A percentile compares a stretch with the other conserved stretches of the same genome.
These are phyloP conservation scores for Macrolepiota albuminosa DNA, from an alignment of 768 basidiomycete genomes.

Conservation along the genomic window DNA sequence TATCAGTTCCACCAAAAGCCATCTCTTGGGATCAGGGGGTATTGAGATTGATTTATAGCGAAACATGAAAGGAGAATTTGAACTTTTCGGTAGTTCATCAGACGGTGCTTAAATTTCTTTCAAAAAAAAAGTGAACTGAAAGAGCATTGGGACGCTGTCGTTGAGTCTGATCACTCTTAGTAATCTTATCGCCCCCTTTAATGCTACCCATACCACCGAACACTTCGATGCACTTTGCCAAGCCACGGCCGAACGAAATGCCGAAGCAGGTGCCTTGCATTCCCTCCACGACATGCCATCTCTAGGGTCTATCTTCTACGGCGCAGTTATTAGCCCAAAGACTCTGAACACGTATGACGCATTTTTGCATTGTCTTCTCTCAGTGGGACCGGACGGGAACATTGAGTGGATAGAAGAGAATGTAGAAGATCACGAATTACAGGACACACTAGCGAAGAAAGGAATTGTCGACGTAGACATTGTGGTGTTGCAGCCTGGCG, in stretches of 20 bases:
- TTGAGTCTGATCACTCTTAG: no score
- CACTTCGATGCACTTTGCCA: not conserved
- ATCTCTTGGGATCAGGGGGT: no score
- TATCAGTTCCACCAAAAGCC: no score
- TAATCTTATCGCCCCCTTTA: no score
- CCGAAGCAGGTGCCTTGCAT: not conserved
- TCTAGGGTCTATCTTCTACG: constrained; percentile 34
- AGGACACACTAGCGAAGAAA: constrained; percentile 45
- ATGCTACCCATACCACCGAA: no score
- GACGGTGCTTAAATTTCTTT: no score
- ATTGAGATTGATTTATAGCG: no score
- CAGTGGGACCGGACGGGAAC: constrained; percentile 39
- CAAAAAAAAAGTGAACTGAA: no score
- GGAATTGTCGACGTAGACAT: constrained; percentile 43
- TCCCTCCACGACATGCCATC: constrained; percentile 5
- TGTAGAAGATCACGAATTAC: constrained; percentile 42
- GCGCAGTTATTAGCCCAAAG: constrained; percentile 52
- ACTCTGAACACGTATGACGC: constrained; percentile 38
- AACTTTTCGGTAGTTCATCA: no score
- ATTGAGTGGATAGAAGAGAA: constrained; percentile 72
- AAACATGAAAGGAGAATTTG: no score
- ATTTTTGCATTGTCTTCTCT: constrained; percentile 50
- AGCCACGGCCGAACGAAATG: constrained; percentile 17
- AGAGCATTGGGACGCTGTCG: no score
- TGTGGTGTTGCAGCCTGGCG: constrained; percentile 39